Evolutionary conservation across 371 early-diverging fungal genomes (phyloP).

Genomic region (Mortierella sp.): DNA sequence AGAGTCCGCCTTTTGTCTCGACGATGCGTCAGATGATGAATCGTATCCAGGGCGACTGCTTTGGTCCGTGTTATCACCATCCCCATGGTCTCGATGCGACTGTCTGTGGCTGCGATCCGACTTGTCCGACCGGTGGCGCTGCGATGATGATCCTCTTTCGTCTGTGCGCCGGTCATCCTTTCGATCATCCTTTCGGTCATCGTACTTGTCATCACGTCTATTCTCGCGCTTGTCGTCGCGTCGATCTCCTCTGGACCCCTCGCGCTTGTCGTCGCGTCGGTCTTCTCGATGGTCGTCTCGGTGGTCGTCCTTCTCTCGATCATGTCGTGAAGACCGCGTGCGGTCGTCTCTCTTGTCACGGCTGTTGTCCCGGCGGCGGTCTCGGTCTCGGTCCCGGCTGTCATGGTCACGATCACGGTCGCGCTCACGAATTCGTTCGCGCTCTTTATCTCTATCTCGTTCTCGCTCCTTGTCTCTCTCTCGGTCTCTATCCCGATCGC

Average conservation of each 20-base stretch:
- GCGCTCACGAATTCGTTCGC: conserved; percentile 15
- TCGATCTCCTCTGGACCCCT: conserved; percentile 13
- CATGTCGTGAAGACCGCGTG: conserved; percentile 34
- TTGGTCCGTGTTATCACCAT: conserved; percentile 13
- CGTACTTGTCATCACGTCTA: not conserved
- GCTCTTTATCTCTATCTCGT: conserved; percentile 9
- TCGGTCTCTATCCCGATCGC: conserved; percentile 6
- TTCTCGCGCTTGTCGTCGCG: conserved; percentile 9
- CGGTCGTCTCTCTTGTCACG: conserved; percentile 19
- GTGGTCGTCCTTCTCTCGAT: conserved; percentile 24
- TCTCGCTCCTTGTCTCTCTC: conserved; percentile 12
- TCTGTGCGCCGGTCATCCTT: conserved; percentile 8
- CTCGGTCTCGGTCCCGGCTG: conserved; percentile 12
- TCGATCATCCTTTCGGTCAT: conserved; percentile 16
- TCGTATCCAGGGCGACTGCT: conserved; percentile 10
- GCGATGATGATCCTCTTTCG: not conserved
- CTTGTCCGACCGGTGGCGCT: conserved; percentile 14
- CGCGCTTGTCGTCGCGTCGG: conserved; percentile 12
- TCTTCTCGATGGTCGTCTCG: conserved; percentile 16
- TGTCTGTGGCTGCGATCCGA: conserved; percentile 13
- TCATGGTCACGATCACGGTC: conserved; percentile 9
- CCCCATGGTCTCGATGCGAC: conserved; percentile 1
- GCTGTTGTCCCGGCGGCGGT: conserved; percentile 19
- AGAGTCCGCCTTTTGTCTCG: conserved; percentile 20
- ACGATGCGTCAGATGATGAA: conserved; percentile 8